Conservation (phyloP, 108 stramenopile species). For the Pelagomonas calceolata region DNA sequence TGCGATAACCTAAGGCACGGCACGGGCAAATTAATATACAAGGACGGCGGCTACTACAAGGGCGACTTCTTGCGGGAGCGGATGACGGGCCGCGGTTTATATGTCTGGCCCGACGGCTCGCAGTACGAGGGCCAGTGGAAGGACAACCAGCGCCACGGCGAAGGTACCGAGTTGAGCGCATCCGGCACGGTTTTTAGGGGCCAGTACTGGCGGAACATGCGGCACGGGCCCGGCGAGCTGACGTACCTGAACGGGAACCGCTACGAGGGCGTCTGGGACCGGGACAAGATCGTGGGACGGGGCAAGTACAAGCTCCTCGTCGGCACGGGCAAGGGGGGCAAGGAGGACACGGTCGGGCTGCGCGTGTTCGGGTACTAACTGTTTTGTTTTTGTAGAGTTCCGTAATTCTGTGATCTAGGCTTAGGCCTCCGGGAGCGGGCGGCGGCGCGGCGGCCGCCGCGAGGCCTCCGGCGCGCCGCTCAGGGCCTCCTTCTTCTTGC, state of each 20-base stretch:
- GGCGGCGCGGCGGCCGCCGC: too few relatives aligned
- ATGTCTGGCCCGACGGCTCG: background rate
- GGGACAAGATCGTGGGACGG: conserved; percentile 18
- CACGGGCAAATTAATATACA: background rate
- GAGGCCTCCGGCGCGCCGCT: too few relatives aligned
- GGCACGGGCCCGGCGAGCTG: conserved; percentile 18
- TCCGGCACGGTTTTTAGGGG: conserved; percentile 23
- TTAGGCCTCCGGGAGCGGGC: too few relatives aligned
- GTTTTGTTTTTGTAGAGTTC: too few relatives aligned
- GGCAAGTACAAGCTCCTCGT: conserved; percentile 6
- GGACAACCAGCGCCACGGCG: conserved; percentile 19
- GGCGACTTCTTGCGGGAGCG: conserved; percentile 11
- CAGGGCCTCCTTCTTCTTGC: too few relatives aligned
- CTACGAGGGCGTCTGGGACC: conserved; percentile 28
- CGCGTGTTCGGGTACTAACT: background rate
- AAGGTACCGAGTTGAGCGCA: conserved; percentile 9
- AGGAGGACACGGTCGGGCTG: background rate
- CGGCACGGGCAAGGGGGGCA: background rate
- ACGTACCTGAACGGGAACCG: conserved; percentile 16
- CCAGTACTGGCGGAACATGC: conserved; percentile 16
- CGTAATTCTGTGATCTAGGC: too few relatives aligned
- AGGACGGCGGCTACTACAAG: conserved; percentile 10
- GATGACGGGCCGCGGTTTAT: conserved; percentile 14
- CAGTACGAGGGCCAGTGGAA: conserved; percentile 25
- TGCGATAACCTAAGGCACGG: background rate